Evolutionary conservation across 1,139 yeast genomes (phyloP).

Genomic region (Saccharomyces pastorianus): DNA sequence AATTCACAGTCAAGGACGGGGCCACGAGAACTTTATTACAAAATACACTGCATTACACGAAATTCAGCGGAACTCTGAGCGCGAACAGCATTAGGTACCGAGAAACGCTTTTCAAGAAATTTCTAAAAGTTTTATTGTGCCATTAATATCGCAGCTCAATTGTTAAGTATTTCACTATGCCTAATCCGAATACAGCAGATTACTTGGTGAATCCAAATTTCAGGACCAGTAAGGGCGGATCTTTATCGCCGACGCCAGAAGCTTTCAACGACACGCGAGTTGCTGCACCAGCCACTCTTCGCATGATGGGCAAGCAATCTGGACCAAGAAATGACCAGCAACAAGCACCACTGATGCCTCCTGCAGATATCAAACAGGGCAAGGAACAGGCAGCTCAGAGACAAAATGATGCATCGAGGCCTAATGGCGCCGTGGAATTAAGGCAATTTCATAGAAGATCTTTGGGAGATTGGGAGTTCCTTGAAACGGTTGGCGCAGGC

Average conservation of each 20-base stretch:
- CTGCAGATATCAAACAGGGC: conserved; percentile 20
- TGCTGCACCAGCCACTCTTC: conserved; percentile 65
- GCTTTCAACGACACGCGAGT: conserved; percentile 17
- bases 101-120: background rate
- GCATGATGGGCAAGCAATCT: conserved; percentile 54
- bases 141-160: background rate
- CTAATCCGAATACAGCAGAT: conserved; percentile 20
- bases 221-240: conserved; percentile 19
- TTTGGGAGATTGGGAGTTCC: conserved; percentile 95
- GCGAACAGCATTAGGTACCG: background rate
- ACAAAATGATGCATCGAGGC: background rate
- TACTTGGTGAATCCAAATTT: conserved; percentile 29
- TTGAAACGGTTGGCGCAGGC: conserved; percentile 95
- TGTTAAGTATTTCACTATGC: background rate
- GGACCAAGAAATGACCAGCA: conserved; percentile 34
- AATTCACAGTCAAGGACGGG: background rate
- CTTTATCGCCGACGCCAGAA: conserved; percentile 1
- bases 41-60: background rate
- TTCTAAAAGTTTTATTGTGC: background rate
- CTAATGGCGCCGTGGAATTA: conserved; percentile 14
- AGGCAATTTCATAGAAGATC: conserved; percentile 75
- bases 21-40: background rate
- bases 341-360: conserved; percentile 26
- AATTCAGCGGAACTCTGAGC: background rate
- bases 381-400: conserved; percentile 3